Evolutionary conservation across 768 basidiomycete genomes (phyloP).

Genomic region (Trametes maxima): DNA sequence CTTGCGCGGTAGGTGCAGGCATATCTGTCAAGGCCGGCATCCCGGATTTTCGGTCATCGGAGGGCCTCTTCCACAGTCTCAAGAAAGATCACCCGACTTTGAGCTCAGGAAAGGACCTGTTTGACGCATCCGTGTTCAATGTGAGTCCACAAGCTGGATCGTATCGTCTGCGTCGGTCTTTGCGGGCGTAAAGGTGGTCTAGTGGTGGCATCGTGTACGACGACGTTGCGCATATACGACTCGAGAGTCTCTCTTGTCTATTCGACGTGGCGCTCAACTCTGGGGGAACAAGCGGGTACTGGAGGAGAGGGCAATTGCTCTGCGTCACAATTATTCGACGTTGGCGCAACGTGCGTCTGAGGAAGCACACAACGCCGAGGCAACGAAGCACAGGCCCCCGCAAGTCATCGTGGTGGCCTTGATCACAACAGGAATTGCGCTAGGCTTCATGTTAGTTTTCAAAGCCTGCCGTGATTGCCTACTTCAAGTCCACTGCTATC

Average conservation of each 20-base stretch:
- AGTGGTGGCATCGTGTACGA: not conserved
- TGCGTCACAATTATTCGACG: not conserved
- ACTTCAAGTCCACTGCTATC: no score
- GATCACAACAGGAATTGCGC: no score
- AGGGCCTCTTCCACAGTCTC: constrained; percentile 77
- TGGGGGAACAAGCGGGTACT: not conserved
- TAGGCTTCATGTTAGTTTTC: no score
- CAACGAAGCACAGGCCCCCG: no score
- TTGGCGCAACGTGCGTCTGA: not conserved
- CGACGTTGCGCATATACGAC: not conserved
- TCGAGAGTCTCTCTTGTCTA: not conserved
- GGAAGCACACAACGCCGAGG: no score
- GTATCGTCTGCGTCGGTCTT: not conserved
- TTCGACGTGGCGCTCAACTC: not conserved
- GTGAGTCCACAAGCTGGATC: constrained; percentile 45
- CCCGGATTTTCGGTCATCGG: constrained; percentile 84
- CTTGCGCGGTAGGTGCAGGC: constrained; percentile 65
- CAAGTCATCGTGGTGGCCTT: no score
- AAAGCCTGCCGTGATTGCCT: no score
- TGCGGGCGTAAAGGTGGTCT: not conserved
- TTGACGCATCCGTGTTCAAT: constrained; percentile 88
- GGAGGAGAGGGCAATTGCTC: not conserved
- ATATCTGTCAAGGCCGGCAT: constrained; percentile 88
- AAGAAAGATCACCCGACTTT: constrained; percentile 78
- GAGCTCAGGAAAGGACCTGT: constrained; percentile 82